phyloP scores from a whole-genome alignment of 495 filamentous ascomycete species.

The Venustampulla echinocandica region DNA sequence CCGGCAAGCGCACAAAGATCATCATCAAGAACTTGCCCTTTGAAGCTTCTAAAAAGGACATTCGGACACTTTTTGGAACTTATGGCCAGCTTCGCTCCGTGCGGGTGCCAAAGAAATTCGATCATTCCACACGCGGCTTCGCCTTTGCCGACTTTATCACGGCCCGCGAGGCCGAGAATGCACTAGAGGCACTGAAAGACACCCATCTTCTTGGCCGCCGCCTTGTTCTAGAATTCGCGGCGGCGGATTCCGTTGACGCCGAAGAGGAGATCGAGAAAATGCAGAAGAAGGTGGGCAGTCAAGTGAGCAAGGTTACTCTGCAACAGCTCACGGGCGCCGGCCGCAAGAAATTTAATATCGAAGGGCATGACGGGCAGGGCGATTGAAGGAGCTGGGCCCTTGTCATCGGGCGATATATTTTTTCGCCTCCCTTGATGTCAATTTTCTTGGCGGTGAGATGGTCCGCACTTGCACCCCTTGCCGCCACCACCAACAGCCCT shows the following conservation, averaged over 20 bases:
- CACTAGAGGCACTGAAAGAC: slow-evolving; percentile 79
- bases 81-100: slow-evolving; percentile 91
- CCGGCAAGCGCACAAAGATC: slow-evolving; percentile 73
- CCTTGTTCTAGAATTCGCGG: slow-evolving; percentile 84
- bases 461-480: slow-evolving; percentile 1
- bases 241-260: slow-evolving; percentile 74
- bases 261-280: slow-evolving; percentile 95
- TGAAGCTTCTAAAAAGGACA: slow-evolving; percentile 80
- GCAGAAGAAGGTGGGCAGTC: slow-evolving; percentile 84
- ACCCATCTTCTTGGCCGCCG: slow-evolving; percentile 87
- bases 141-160: slow-evolving; percentile 96
- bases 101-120: slow-evolving; percentile 90
- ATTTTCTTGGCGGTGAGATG: background rate
- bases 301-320: slow-evolving; percentile 79
- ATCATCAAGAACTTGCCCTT: slow-evolving; percentile 99
- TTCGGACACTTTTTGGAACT: slow-evolving; percentile 71
- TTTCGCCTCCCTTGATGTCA: slow-evolving; percentile 2
- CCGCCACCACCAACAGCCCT: background rate
- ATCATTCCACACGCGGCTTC: slow-evolving; percentile 78
- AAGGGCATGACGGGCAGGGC: slow-evolving; percentile 16
- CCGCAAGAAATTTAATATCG: slow-evolving; percentile 82
- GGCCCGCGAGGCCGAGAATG: slow-evolving; percentile 84
- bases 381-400: slow-evolving; percentile 12
- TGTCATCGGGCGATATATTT: slow-evolving; percentile 9
- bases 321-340: slow-evolving; percentile 74